These are phyloP conservation scores for Pestalotiopsis fici DNA, from an alignment of 2,329 filamentous ascomycete species.

Conservation along the genomic window DNA sequence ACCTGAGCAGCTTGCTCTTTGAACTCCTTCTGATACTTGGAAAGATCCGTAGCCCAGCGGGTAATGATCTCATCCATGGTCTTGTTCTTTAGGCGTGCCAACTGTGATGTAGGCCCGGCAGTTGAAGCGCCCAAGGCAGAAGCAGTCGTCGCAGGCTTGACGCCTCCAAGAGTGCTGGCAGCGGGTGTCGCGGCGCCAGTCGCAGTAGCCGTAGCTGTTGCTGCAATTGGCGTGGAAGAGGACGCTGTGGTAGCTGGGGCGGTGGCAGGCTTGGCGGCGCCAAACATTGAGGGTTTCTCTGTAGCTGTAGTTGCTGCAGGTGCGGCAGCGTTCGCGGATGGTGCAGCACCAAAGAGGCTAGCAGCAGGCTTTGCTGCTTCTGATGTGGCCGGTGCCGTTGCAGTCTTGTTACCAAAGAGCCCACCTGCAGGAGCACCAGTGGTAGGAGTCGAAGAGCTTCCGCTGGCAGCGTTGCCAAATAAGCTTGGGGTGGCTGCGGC, in stretches of 20 bases:
- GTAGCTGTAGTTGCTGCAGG: conserved; percentile 15
- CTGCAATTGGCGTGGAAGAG: conserved; percentile 13
- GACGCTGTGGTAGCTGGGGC: conserved; percentile 4
- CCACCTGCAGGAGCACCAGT: conserved; percentile 19
- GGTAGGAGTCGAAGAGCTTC: conserved; percentile 21
- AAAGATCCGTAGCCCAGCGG: conserved; percentile 91
- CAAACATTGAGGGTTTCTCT: neutral
- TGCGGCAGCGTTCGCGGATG: conserved; percentile 15
- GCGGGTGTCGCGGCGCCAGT: conserved; percentile 26
- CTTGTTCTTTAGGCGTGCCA: conserved; percentile 94
- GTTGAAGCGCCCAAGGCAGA: conserved; percentile 68
- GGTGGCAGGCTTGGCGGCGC: conserved; percentile 27
- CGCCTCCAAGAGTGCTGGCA: conserved; percentile 27
- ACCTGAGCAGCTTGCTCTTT: conserved; percentile 87
- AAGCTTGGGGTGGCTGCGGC: conserved; percentile 11
- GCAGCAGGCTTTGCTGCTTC: conserved; percentile 27
- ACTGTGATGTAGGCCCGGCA: conserved; percentile 76
- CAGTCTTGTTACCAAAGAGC: conserved; percentile 23
- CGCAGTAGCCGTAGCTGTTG: conserved; percentile 6
- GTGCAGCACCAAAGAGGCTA: conserved; percentile 32
- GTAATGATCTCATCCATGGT: conserved; percentile 99
- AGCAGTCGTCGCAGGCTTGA: conserved; percentile 29
- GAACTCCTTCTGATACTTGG: conserved; percentile 97
- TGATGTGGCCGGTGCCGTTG: conserved; percentile 20
- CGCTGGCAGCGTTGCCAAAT: conserved; percentile 14